Conservation (phyloP, 164 flowering plant species). For the Cinnamomum chago region DNA sequence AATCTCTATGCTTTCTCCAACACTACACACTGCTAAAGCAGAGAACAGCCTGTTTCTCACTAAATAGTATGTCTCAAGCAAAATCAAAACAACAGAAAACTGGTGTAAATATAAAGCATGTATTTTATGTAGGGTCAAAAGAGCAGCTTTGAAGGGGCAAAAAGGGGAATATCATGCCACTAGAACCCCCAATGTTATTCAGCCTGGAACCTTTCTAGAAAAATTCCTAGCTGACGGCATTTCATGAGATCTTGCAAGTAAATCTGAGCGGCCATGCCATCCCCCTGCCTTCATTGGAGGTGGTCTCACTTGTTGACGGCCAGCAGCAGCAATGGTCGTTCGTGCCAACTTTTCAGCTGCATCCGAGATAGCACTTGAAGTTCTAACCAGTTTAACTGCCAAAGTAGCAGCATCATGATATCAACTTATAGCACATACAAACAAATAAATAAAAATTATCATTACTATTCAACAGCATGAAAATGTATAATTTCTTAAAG, state of each 20-base stretch:
- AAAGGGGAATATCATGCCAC: not conserved
- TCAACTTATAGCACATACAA: too few relatives aligned
- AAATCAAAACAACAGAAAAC: too few relatives aligned
- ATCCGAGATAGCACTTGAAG: slow-evolving; percentile 40
- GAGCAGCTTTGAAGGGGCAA: not conserved
- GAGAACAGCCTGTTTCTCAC: too few relatives aligned
- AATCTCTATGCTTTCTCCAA: too few relatives aligned
- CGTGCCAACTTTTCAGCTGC: slow-evolving; percentile 55
- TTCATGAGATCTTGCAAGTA: slow-evolving; percentile 45
- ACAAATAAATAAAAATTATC: too few relatives aligned
- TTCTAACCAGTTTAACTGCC: slow-evolving; percentile 2
- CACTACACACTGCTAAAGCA: too few relatives aligned
- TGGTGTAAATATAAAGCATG: too few relatives aligned
- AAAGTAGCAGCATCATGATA: not conserved
- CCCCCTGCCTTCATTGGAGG: slow-evolving; percentile 26
- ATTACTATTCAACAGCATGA: too few relatives aligned
- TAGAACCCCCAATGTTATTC: slow-evolving; percentile 9
- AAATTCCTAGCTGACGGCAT: slow-evolving; percentile 38
- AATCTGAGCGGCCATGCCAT: slow-evolving; percentile 20
- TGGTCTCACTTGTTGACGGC: slow-evolving; percentile 4
- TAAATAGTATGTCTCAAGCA: too few relatives aligned
- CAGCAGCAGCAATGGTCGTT: slow-evolving; percentile 33
- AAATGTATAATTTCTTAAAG: too few relatives aligned
- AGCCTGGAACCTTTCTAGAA: slow-evolving; percentile 64
- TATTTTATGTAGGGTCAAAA: not conserved